phyloP scores from a whole-genome alignment of 1,284 basidiomycete genomes.

The Cutaneotrichosporon sp. region DNA sequence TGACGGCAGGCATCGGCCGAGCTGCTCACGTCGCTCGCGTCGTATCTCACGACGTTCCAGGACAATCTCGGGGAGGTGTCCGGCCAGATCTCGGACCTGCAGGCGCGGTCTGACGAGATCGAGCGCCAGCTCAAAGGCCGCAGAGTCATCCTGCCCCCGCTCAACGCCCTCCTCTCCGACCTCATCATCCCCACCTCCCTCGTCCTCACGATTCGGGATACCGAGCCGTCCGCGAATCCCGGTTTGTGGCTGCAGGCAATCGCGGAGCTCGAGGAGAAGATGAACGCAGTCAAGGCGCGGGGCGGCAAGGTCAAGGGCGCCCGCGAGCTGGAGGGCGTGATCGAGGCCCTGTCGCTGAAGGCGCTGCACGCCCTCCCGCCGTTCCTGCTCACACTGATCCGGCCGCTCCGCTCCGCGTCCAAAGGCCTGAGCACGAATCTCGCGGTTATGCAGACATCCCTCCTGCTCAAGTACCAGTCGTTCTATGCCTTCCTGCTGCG shows the following conservation, averaged over 20 bases:
- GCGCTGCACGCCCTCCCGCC: slow-evolving; percentile 81
- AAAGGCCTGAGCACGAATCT: slow-evolving; percentile 74
- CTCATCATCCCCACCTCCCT: slow-evolving; percentile 78
- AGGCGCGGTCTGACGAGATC: slow-evolving; percentile 81
- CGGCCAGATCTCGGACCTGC: slow-evolving; percentile 89
- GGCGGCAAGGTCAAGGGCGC: slow-evolving; percentile 69
- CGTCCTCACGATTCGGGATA: slow-evolving; percentile 74
- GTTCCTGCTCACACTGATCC: slow-evolving; percentile 77
- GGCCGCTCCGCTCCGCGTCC: slow-evolving; percentile 68
- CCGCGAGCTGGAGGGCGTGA: slow-evolving; percentile 71
- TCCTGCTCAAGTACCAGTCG: slow-evolving; percentile 76
- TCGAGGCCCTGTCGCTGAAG: slow-evolving; percentile 78
- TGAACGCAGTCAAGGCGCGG: slow-evolving; percentile 64
- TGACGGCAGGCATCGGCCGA: slow-evolving; percentile 37
- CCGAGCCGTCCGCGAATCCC: slow-evolving; percentile 57
- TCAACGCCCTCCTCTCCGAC: slow-evolving; percentile 72
- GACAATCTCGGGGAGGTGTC: slow-evolving; percentile 88
- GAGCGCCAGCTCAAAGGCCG: slow-evolving; percentile 78
- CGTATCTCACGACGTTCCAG: slow-evolving; percentile 91
- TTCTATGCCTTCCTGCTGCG: slow-evolving; percentile 81
- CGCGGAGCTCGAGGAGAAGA: slow-evolving; percentile 68
- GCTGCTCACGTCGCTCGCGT: slow-evolving; percentile 76
- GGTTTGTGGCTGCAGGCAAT: slow-evolving; percentile 80
- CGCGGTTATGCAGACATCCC: slow-evolving; percentile 82
- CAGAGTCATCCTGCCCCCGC: slow-evolving; percentile 77